Base-by-base conservation (phyloP, 768 basidiomycete genomes). In the Inosperma sp. region DNA sequence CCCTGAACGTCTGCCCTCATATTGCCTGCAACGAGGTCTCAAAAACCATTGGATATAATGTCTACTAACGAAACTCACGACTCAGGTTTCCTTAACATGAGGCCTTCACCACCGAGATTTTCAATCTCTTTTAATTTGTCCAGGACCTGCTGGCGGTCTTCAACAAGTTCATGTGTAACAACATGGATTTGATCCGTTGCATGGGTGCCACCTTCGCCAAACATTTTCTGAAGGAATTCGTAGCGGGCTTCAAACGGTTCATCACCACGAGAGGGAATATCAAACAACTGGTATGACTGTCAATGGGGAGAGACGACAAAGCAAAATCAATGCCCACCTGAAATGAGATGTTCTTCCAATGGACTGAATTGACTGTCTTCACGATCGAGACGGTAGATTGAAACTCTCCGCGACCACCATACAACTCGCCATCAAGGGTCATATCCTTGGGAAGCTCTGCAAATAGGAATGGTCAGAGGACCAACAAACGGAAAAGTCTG, bases 361-460 rank as follows among this genome's bases (percentile, higher is more conserved):
- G 77, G 17, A 78, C 74, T 3, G 79, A 80, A 54, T 80, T 79
- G 50, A 70, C 58, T 14, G 79, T 80, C 58, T 79, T 81, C 35
- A 83, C 80, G 39, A 83, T 74, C 0, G 80, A 81, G 0, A 83
- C 78, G 0, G 80, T 80, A 7, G 73, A 72, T 54, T 79, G 77
- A 59, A 83, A 83, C 53, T 78, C 64, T 21, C 76, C 71, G n/a
- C 80, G 71, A 13, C 80, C 80, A 17, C 72, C 72, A 53, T 80
- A 83, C 14, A 83, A 73, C 59, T 83, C 81, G 6, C 81, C 81
- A 49, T 83, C 81, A 13, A 83, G 71, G 2, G 78, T 79, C 8
- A 77, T 58, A 47, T 78, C 75, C 52, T 73, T 77, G 1, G 81
- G 81, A 17, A 83, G 65, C 53, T 74, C 80, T 81, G 17, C 29